phyloP scores from a whole-genome alignment of 805 yeast genomes.

The Candida qinlingensis region DNA sequence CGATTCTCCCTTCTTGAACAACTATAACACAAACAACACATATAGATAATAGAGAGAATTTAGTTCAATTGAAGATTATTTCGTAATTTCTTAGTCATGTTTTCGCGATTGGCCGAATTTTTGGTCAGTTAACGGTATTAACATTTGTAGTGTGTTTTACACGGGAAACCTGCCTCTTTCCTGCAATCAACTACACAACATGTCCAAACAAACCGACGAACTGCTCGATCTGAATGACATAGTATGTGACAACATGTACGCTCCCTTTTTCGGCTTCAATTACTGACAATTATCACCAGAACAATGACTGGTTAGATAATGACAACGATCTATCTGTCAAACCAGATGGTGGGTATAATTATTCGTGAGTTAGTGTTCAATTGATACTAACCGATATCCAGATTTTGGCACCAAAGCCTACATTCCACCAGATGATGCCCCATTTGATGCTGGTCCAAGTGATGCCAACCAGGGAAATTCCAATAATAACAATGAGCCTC shows the following conservation, averaged over 20 bases:
- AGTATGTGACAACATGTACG: not conserved
- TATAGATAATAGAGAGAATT: not conserved
- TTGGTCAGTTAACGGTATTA: no score
- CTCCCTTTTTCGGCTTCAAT: not conserved
- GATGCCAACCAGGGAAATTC: not conserved
- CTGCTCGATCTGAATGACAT: slow-evolving; percentile 10
- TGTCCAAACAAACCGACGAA: slow-evolving; percentile 6
- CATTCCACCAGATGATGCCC: slow-evolving; percentile 28
- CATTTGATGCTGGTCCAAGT: slow-evolving; percentile 10
- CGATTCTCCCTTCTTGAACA: slow-evolving; percentile 17
- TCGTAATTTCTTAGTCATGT: no score
- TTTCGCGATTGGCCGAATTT: no score
- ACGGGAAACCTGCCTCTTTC: no score
- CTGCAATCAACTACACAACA: not conserved
- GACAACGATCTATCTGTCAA: slow-evolving; percentile 17
- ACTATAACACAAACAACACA: slow-evolving; percentile 3
- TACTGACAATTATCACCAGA: slow-evolving; percentile 1
- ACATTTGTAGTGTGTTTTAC: no score
- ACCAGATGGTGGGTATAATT: slow-evolving; percentile 11
- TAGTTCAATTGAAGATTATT: no score
- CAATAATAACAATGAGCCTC: not conserved
- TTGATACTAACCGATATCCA: not conserved
- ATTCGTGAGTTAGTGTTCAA: not conserved
- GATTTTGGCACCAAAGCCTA: slow-evolving; percentile 27
- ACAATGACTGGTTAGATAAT: slow-evolving; percentile 21